Base-by-base conservation (phyloP, 495 filamentous ascomycete genomes). In the Astrocystis sublimbata region DNA sequence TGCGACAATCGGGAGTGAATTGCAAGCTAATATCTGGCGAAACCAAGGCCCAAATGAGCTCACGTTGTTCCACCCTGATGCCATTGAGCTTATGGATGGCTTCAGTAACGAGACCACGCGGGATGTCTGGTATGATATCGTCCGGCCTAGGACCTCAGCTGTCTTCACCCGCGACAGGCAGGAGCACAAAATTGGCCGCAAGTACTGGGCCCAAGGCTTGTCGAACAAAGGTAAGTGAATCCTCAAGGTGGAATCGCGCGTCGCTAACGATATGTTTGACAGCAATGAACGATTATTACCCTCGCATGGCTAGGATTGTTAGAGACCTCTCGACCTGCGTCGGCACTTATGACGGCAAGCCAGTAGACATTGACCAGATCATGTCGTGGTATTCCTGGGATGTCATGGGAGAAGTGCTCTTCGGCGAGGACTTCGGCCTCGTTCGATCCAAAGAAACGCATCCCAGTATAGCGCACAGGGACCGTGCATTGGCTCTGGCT, bases 91-190 rank as follows among this genome's bases (percentile, higher is more conserved):
- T 2, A 64, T 75, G 49, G 66, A 77, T 49, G 75, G 73, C 0
- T 71, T 72, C 5, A 38, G 59, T 6, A 72, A 58, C 10, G 61
- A 66, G 8, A 74, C 68, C 36, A 73, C 64, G 31, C 80, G 79
- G 52, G 70, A 77, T 3, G 69, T 71, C 1, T 82, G 79, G 78
- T 82, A 83, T 57, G 79, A 80, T 17, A 63, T 79, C 2, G 59
- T 78, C 0, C 65, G 71, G 46, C 80, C 80, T 0, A 64, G 68
- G 2, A 67, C 65, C 13, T 74, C 76, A 15, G 64, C 79, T 4
- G 68, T 76, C 28, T 79, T 77, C 41, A 69, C 72, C 19, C 74
- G 80, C 0, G 66, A 74, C 36, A 57, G 64, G 24, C 23, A 43
- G 2, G 30, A 58, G 6, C 75, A 78, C 50, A 66, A 66, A 21